Conservation (phyloP, 495 filamentous ascomycete genomes). For the Penicillium malachiteum region DNA sequence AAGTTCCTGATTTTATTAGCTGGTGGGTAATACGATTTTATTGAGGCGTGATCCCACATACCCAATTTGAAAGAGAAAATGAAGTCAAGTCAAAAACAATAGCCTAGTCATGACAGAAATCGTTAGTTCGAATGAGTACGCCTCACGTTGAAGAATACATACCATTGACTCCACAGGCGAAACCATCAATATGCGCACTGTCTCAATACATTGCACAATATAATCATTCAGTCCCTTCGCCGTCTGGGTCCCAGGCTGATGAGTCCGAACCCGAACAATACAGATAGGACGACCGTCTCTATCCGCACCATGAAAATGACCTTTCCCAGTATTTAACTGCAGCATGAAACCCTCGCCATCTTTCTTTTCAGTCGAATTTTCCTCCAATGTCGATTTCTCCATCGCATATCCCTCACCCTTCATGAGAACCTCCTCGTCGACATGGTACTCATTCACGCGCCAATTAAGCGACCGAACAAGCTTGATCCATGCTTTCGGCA, state of each 20-base stretch:
- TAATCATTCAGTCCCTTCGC: slow-evolving; percentile 76
- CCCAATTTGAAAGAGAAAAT: slow-evolving; percentile 90
- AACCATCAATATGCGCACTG: slow-evolving; percentile 70
- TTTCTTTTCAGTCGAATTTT: slow-evolving; percentile 53
- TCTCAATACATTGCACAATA: slow-evolving; percentile 89
- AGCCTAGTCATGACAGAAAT: slow-evolving; percentile 39
- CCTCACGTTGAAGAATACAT: slow-evolving; percentile 5
- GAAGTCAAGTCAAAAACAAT: slow-evolving; percentile 91
- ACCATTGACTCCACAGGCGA: slow-evolving; percentile 84
- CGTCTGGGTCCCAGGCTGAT: slow-evolving; percentile 75
- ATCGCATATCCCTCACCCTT: slow-evolving; percentile 69
- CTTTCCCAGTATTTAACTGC: slow-evolving; percentile 86
- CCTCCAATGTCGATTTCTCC: slow-evolving; percentile 51
- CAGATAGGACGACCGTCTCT: slow-evolving; percentile 79
- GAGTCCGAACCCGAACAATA: slow-evolving; percentile 71
- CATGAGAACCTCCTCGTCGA: slow-evolving; percentile 74
- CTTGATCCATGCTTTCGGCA: slow-evolving; percentile 86
- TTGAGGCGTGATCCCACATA: slow-evolving; percentile 29
- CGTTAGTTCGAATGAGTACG: background rate
- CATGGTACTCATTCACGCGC: slow-evolving; percentile 72
- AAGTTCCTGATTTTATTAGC: slow-evolving; percentile 64
- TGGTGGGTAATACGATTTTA: background rate
- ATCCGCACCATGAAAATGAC: slow-evolving; percentile 80
- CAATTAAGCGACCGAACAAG: slow-evolving; percentile 84
- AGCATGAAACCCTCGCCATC: slow-evolving; percentile 74